These are phyloP conservation scores for Chaetomium strumarium DNA, from an alignment of 2,329 filamentous ascomycete genomes.

Conservation along the genomic window DNA sequence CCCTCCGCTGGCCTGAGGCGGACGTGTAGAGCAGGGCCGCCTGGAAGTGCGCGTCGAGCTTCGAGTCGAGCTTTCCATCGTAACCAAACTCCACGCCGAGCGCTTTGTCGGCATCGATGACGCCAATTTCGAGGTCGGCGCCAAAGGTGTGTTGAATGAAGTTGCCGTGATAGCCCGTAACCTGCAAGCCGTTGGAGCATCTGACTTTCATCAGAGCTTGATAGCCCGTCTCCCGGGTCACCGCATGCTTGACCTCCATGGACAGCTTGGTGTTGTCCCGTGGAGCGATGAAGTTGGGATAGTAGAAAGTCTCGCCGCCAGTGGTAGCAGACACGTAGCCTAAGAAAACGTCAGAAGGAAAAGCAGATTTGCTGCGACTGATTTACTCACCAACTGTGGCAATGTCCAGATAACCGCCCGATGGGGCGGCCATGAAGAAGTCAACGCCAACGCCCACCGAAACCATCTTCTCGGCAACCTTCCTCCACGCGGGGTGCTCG, in stretches of 20 bases:
- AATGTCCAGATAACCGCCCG: conserved; percentile 86
- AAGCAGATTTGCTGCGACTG: neutral
- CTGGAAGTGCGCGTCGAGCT: conserved; percentile 96
- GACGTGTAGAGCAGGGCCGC: conserved; percentile 92
- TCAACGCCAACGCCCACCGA: conserved; percentile 82
- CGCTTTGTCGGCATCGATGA: conserved; percentile 89
- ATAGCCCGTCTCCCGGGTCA: conserved; percentile 87
- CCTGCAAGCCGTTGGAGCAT: conserved; percentile 92
- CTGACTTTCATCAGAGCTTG: conserved; percentile 97
- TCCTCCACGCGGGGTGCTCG: conserved; percentile 83
- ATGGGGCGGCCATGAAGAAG: conserved; percentile 89
- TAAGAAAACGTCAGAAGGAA: conserved; percentile 27
- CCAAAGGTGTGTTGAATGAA: conserved; percentile 95
- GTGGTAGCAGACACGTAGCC: conserved; percentile 80
- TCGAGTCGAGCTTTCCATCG: conserved; percentile 94
- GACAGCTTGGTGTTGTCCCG: conserved; percentile 80
- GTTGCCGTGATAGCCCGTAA: conserved; percentile 91
- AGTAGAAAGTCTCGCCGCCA: conserved; percentile 95
- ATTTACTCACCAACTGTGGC: conserved; percentile 70
- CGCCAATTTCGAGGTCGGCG: conserved; percentile 88
- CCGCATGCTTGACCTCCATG: conserved; percentile 77
- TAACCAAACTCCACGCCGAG: conserved; percentile 88
- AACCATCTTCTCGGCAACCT: conserved; percentile 80
- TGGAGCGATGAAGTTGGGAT: conserved; percentile 88
- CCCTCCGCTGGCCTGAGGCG: conserved; percentile 77